Base-by-base conservation (phyloP, 306 rosid genomes). In the Casuarina glauca region DNA sequence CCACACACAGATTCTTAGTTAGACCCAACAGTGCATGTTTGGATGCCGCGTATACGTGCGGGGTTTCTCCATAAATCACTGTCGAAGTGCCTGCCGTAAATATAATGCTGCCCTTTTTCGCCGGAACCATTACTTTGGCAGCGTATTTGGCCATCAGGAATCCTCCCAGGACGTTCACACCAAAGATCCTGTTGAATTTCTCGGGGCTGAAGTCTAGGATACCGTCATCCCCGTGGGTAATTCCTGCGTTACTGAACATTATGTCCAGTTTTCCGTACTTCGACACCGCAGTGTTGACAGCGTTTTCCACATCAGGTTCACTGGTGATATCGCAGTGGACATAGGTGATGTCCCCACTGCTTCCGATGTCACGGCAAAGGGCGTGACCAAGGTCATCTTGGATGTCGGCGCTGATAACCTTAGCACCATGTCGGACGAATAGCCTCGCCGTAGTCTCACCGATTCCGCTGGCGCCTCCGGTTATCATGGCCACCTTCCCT, bases 391-490 rank as follows among this genome's bases (percentile, higher is more conserved):
- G 83, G 3, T 88, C 82, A 26, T 93, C 98, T 82, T 91, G 94
- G 74, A 93, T 70, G 50, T 93, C 97, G 0, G 93, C 94, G 6
- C 91, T 61, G 5, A 93, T 52, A 1, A 91, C 91, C 36, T 83
- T 91, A 0, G 96, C 94, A 2, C 98, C 94, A 15, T 89, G 90
- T n/a, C 57, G 45, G 15, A 79, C 75, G 36, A 93, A 89, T 36
- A 89, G 69, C 71, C 83, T 84, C 5, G 88, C 89, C 2, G 96
- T 87, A 8, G 90, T 81, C 9, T 90, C 90, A 19, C 96, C 97
- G 1, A 93, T 84, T 16, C 94, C 96, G 16, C 97, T 86, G 1
- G 94, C 93, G 1, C 89, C 96, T 9, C 97, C 94, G 0, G 97
- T 93, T 64, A 93, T 87, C 52, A 93, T 74, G 11, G 93, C 97